phyloP scores from a whole-genome alignment of 805 yeast species.

The Lachancea sp. region DNA sequence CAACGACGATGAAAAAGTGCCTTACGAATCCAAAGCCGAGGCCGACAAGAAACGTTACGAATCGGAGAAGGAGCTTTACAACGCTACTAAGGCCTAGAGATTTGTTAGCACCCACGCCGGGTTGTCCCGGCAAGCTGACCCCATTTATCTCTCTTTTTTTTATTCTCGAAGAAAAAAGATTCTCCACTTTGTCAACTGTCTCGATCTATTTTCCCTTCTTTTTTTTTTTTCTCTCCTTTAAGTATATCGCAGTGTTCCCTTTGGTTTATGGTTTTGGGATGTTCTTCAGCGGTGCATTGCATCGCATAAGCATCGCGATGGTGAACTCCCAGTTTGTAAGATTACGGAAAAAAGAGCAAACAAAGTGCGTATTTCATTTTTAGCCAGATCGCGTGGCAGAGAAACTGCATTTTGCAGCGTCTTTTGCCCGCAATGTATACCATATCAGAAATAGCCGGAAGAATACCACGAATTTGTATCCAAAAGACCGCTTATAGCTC shows the following conservation, averaged over 20 bases:
- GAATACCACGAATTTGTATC: neutral
- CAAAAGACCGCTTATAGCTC: no score
- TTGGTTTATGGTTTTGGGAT: neutral
- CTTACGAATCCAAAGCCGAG: conserved; percentile 89
- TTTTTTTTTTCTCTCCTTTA: no score
- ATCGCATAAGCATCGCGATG: neutral
- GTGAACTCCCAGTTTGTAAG: conserved; percentile 3
- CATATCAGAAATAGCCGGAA: neutral
- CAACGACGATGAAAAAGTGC: conserved; percentile 72
- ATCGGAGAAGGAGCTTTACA: conserved; percentile 85
- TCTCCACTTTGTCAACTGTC: no score
- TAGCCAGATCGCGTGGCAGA: neutral
- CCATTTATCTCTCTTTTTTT: neutral
- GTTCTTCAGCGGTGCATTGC: neutral
- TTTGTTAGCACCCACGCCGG: neutral
- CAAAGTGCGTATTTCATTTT: neutral
- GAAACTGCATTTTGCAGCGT: no score
- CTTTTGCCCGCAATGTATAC: neutral
- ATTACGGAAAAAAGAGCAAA: neutral
- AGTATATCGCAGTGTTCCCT: neutral
- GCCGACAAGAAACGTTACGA: conserved; percentile 97
- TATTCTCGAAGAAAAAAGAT: no score
- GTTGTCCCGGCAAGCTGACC: neutral
- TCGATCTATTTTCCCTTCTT: no score
- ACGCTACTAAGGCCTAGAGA: conserved; percentile 38